Conservation (phyloP, 805 yeast genomes). For the Jamesozyma rosinii region DNA sequence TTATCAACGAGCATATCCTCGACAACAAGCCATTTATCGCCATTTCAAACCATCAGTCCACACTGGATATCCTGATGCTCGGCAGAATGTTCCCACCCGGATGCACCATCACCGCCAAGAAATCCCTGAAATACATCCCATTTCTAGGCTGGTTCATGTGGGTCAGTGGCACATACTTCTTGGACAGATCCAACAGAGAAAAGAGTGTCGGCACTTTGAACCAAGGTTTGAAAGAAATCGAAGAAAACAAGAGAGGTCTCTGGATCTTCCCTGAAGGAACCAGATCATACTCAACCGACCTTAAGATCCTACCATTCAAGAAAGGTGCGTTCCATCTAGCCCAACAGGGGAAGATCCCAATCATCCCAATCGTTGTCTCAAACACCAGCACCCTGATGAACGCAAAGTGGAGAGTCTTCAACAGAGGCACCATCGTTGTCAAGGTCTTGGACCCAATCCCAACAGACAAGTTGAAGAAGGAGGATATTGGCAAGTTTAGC, state of each 20-base stretch:
- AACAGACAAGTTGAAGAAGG: slow-evolving; percentile 60
- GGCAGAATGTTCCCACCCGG: slow-evolving; percentile 81
- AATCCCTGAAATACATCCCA: slow-evolving; percentile 74
- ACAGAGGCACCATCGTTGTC: slow-evolving; percentile 65
- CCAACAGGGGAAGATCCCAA: slow-evolving; percentile 79
- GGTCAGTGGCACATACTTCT: slow-evolving; percentile 80
- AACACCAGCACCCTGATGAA: slow-evolving; percentile 72
- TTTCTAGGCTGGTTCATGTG: slow-evolving; percentile 96
- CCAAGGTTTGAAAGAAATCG: slow-evolving; percentile 54
- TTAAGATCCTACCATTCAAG: slow-evolving; percentile 77
- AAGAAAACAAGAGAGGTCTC: slow-evolving; percentile 56
- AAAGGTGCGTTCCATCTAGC: slow-evolving; percentile 98
- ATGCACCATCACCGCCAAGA: slow-evolving; percentile 88
- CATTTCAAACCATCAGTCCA: slow-evolving; percentile 85
- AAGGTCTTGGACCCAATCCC: slow-evolving; percentile 75
- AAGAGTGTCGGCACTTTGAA: slow-evolving; percentile 70
- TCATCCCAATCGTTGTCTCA: slow-evolving; percentile 79
- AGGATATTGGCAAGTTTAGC: slow-evolving; percentile 57
- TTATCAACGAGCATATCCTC: slow-evolving; percentile 57
- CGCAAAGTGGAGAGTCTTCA: slow-evolving; percentile 53
- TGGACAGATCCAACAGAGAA: slow-evolving; percentile 71
- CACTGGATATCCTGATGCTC: slow-evolving; percentile 70
- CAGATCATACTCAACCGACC: slow-evolving; percentile 63
- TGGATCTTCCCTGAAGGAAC: slow-evolving; percentile 98
- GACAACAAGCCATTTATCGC: slow-evolving; percentile 63